Base-by-base conservation (phyloP, 1,284 basidiomycete species). In the Somion occarium region DNA sequence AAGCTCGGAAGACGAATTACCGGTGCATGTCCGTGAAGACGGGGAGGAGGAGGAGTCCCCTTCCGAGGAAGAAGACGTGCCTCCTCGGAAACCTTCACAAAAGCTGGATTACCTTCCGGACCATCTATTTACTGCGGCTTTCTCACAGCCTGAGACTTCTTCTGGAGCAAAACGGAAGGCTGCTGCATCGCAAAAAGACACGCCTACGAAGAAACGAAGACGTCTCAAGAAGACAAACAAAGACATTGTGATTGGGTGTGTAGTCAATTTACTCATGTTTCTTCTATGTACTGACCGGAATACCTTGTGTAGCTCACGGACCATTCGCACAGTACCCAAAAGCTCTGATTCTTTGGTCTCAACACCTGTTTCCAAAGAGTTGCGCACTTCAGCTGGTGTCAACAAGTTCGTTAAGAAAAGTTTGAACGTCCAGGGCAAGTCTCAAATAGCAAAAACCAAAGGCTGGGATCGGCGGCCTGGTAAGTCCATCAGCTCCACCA, bases 31-130 rank as follows among this genome's bases (percentile, higher is more conserved):
- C 56, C 42, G 80, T 72, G 64, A 82, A 79, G n/a, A n/a, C n/a
- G n/a, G n/a, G n/a, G 44, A 80, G 72, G 82, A 76, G 78, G 51
- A 82, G 66, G 58, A 76, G 70, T 42, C 82, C 7, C 48, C 46
- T 9, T 56, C 53, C 11, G 51, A 53, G 20, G 34, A 23, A 7
- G 20, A 22, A n/a, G 38, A 30, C 23, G 15, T 18, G 45, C 42
- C 20, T 19, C 19, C 7, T 19, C 22, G 11, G 37, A 25, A 42
- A 53, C 3, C 43, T 53, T 11, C 42, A 24, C 20, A 11, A 51
- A 54, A 23, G 41, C 48, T 51, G 27, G 61, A 64, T 53, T 68
- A 69, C 58, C 68, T 70, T 23, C 69, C 69, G 0, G 69, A 69
- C 37, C 66, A 70, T 49, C 50, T 70, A n/a, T 70, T 70, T 55